phyloP scores from a whole-genome alignment of 192 early-diverging fungal genomes.

The Linnemannia schmuckeri region DNA sequence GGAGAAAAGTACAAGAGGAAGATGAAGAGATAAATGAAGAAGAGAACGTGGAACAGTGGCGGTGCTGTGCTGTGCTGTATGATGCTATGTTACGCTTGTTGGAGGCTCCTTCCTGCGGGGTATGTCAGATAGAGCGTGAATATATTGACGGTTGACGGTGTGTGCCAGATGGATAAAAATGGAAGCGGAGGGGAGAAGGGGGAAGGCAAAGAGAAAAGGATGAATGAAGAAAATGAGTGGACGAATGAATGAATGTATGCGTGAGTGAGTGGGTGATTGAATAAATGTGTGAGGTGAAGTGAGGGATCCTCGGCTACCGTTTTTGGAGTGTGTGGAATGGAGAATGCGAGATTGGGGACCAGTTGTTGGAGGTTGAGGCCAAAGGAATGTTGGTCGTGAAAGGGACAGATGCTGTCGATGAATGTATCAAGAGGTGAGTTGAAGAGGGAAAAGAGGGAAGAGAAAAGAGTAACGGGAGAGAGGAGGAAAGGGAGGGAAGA shows the following conservation, averaged over 20 bases:
- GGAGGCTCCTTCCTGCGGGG: background rate
- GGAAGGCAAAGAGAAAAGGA: background rate
- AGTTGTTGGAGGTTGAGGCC: background rate
- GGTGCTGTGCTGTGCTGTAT: background rate
- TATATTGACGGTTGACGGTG: background rate
- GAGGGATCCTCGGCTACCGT: background rate
- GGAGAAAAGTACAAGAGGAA: background rate
- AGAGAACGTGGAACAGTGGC: background rate
- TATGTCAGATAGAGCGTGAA: background rate
- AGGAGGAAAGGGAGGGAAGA: background rate
- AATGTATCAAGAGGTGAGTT: background rate
- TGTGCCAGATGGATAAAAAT: background rate
- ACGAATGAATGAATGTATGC: background rate
- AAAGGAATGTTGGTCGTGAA: constrained; percentile 18
- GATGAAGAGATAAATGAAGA: background rate
- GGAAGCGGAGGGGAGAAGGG: background rate
- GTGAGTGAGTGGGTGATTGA: background rate
- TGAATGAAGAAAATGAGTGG: background rate
- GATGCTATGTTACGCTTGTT: background rate
- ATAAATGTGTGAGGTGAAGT: background rate
- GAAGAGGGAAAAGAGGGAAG: background rate
- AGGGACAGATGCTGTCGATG: background rate
- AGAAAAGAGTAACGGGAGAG: background rate
- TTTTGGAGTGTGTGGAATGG: background rate
- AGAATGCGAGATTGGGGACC: background rate